Evolutionary conservation across 495 filamentous ascomycete species (phyloP).

Genomic region (Zalerion maritima): DNA sequence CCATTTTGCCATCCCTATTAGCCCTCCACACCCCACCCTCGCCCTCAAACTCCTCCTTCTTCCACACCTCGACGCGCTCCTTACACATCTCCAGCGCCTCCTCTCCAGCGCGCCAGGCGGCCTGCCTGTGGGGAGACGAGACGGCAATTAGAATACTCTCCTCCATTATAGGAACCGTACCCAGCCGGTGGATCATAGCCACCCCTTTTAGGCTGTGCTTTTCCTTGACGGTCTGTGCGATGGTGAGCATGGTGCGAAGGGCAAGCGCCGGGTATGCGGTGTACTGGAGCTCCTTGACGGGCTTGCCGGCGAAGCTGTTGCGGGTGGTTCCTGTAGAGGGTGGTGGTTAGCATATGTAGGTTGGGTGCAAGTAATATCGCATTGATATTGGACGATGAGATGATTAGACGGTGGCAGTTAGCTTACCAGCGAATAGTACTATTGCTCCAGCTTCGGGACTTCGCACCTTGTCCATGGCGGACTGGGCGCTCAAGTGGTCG

Average conservation of each 20-base stretch:
- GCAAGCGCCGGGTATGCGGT: constrained; percentile 66
- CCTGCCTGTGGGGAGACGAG: constrained; percentile 68
- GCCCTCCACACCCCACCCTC: constrained; percentile 78
- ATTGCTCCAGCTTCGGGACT: constrained; percentile 77
- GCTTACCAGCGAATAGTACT: constrained; percentile 65
- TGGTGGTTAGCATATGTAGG: constrained; percentile 3
- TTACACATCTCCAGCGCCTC: constrained; percentile 83
- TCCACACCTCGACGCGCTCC: constrained; percentile 83
- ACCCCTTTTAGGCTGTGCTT: constrained; percentile 54
- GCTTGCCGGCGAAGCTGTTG: constrained; percentile 59
- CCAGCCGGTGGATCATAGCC: constrained; percentile 75
- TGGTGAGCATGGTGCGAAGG: constrained; percentile 56
- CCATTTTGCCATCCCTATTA: constrained; percentile 62
- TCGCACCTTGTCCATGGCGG: constrained; percentile 50
- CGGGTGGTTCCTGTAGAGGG: constrained; percentile 58
- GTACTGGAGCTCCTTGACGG: constrained; percentile 69
- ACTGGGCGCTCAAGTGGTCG: constrained; percentile 40
- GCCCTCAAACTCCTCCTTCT: constrained; percentile 74
- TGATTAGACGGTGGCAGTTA: no score
- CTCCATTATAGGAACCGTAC: constrained; percentile 71
- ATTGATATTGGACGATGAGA: not conserved
- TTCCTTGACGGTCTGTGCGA: constrained; percentile 41
- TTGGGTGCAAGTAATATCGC: constrained; percentile 3
- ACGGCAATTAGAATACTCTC: constrained; percentile 89
- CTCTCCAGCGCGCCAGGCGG: constrained; percentile 80